Percentiles rank a stretch among this genome's conserved stretches.
Conservation (phyloP, 106 monocot genomes). For the Dioscorea dumetorum region DNA sequence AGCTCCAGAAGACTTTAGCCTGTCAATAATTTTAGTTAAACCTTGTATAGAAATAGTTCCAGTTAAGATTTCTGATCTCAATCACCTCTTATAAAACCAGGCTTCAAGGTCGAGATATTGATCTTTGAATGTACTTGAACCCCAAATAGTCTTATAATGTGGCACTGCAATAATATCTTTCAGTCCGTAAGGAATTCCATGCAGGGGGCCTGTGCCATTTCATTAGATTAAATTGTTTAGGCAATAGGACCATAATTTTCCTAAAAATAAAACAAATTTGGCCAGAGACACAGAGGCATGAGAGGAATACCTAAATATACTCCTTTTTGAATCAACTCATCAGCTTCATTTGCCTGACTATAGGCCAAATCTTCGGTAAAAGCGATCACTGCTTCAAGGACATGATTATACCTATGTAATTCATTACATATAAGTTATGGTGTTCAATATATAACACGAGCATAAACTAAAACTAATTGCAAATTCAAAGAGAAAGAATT, state of each 20-base stretch:
- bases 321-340: slow-evolving; percentile 69
- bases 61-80: not conserved
- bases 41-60: not conserved
- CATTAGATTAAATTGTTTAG: not conserved
- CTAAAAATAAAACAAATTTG: not conserved
- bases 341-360: slow-evolving; percentile 71
- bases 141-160: slow-evolving; percentile 83
- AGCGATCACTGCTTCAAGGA: slow-evolving; percentile 75
- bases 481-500: not conserved
- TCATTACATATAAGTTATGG: not conserved
- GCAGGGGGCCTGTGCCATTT: slow-evolving; percentile 58
- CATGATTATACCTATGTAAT: slow-evolving; percentile 53
- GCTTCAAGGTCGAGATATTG: slow-evolving; percentile 81
- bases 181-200: slow-evolving; percentile 95
- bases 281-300: not conserved
- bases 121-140: slow-evolving; percentile 77
- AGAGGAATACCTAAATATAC: slow-evolving; percentile 56
- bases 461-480: not conserved
- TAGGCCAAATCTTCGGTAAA: slow-evolving; percentile 78
- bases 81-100: slow-evolving; percentile 85
- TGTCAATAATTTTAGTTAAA: slow-evolving; percentile 5
- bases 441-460: not conserved
- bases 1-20: slow-evolving; percentile 72
- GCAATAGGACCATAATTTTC: not conserved
- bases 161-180: slow-evolving; percentile 91